Conservation (phyloP, 176 grass and related monocot species). For the Luzula sylvatica region DNA sequence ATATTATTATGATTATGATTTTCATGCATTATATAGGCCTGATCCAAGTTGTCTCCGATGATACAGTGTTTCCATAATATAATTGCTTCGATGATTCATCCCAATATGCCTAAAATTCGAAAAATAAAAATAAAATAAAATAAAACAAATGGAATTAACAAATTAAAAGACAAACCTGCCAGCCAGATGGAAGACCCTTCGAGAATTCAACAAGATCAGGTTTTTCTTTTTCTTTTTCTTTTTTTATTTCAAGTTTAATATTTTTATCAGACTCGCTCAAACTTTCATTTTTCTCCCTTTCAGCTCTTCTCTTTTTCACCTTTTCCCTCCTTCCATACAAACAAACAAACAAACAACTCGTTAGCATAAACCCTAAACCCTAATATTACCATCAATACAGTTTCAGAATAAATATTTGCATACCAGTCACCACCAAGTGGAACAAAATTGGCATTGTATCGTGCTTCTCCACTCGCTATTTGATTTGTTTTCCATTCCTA, state of each 20-base stretch:
- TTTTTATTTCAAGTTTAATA: background rate
- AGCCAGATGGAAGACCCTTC: conserved; percentile 72
- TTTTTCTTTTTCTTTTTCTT: conserved; percentile 29
- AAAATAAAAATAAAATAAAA: conserved; percentile 4
- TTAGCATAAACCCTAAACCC: too few relatives aligned
- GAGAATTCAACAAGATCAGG: conserved; percentile 58
- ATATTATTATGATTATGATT: too few relatives aligned
- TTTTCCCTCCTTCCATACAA: conserved; percentile 68
- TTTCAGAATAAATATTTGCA: background rate
- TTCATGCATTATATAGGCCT: conserved; percentile 36
- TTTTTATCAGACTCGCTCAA: background rate
- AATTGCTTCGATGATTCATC: conserved; percentile 69
- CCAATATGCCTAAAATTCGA: conserved; percentile 42
- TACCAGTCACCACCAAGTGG: conserved; percentile 93
- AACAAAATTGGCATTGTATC: conserved; percentile 88
- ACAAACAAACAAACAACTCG: too few relatives aligned
- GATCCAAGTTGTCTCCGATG: conserved; percentile 64
- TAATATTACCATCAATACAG: too few relatives aligned
- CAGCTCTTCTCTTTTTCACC: conserved; percentile 69
- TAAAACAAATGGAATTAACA: background rate
- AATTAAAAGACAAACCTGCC: conserved; percentile 52
- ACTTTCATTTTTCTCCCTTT: conserved; percentile 14
- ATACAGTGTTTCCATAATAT: conserved; percentile 73
- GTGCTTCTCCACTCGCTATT: conserved; percentile 66
- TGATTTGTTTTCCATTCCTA: conserved; percentile 76